Base-by-base conservation (phyloP, 148 eudicot species). In the Vaccinium macrocarpon region DNA sequence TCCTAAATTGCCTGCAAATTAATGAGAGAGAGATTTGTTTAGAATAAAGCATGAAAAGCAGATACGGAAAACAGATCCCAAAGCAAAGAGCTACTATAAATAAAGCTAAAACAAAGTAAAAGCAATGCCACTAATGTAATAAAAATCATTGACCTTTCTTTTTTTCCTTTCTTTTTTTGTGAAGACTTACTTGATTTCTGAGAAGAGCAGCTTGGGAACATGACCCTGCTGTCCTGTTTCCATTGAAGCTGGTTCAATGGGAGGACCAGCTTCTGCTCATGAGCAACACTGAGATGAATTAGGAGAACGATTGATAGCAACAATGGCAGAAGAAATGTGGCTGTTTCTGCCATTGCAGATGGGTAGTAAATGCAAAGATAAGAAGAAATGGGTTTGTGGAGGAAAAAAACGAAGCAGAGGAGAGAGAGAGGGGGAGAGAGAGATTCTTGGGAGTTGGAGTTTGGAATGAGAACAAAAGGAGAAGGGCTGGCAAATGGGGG, bases 391-490 rank as follows among this genome's bases (percentile, higher is more conserved):
- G 32, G 46, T 42, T 25, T 57, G 82, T 57, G 23, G 82, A 84
- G 82, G 53, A 12, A 50, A 70, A 77, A 35, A 48, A 35, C 32
- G 62, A 50, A 66, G 77, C 15, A 32, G 55, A 19, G 71, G 80
- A 42, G 46, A 61, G 53, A 72, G 57, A 55, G 25, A 48, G 56
- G 4, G 72, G 66, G 76, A 46, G 85, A 80, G 19, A 25, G 72
- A 80, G 76, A 86, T 87, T 88, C 86, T 85, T 56, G 59, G 84
- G 80, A 74, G 84, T 85, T 87, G 90, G 88, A 85, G 71, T 81
- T 84, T 85, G 86, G 92, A 83, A 85, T 78, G 90, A 76, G 48
- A 91, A 91, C 93, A 91, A 90, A 88, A 84, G 88, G 77, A 77
- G 86, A 51, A 23, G 83, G 82, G 90, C 79, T 88, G 93, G 91